phyloP scores from a whole-genome alignment of 352 stramenopile species.

The Aphanomyces cochlioides region DNA sequence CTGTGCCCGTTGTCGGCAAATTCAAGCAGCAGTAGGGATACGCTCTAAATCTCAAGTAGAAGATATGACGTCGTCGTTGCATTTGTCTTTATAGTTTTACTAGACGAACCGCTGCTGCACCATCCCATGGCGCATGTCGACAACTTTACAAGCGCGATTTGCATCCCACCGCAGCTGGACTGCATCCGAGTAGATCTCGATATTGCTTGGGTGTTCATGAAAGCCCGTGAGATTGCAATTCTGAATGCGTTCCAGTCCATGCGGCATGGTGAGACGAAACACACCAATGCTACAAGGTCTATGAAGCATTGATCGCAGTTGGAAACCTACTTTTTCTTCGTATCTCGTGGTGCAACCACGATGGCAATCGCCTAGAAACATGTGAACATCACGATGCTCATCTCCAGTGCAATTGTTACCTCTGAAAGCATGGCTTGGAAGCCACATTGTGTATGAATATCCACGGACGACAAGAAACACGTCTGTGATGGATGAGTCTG shows the following conservation, averaged over 20 bases:
- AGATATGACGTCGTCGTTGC: too few species aligned
- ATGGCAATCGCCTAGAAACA: slow-evolving; percentile 68
- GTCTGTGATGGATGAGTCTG: slow-evolving; percentile 84
- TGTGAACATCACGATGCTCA: neutral
- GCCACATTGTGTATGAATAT: slow-evolving; percentile 88
- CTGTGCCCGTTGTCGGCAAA: slow-evolving; percentile 14
- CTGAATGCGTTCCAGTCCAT: slow-evolving; percentile 82
- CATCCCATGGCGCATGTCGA: slow-evolving; percentile 54
- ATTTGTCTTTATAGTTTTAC: too few species aligned
- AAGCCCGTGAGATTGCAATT: slow-evolving; percentile 84
- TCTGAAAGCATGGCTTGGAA: slow-evolving; percentile 88
- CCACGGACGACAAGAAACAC: slow-evolving; percentile 87
- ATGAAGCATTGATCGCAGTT: neutral
- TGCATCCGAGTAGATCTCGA: slow-evolving; percentile 77
- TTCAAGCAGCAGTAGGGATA: slow-evolving; percentile 9
- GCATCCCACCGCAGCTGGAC: slow-evolving; percentile 66
- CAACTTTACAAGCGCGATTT: slow-evolving; percentile 38
- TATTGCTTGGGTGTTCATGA: slow-evolving; percentile 70
- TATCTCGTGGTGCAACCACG: slow-evolving; percentile 76
- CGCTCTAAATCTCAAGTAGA: too few species aligned
- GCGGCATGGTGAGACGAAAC: slow-evolving; percentile 75
- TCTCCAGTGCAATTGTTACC: slow-evolving; percentile 32
- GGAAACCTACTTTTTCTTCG: slow-evolving; percentile 48
- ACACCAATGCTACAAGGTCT: slow-evolving; percentile 61
- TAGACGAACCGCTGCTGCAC: too few species aligned